phyloP scores from a whole-genome alignment of 805 yeast genomes.

The Myxozyma vanderwaltii region DNA sequence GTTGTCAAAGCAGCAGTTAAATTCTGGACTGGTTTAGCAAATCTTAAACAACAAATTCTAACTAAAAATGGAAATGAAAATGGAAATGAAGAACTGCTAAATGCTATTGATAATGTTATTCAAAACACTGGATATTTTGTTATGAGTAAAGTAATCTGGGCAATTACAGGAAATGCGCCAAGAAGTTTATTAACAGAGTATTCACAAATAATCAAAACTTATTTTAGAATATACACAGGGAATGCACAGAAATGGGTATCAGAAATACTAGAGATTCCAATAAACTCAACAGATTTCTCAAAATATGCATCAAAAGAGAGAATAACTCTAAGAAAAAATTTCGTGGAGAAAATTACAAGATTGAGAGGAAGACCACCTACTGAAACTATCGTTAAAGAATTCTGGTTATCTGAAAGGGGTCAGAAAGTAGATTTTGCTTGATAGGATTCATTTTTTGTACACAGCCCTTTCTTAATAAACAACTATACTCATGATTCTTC shows the following conservation, averaged over 20 bases:
- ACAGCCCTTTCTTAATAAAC: too few species aligned
- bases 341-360: slow-evolving; percentile 23
- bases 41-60: neutral
- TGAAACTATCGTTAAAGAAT: slow-evolving; percentile 33
- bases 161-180: slow-evolving; percentile 27
- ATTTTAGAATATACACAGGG: slow-evolving; percentile 10
- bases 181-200: slow-evolving; percentile 26
- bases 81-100: neutral
- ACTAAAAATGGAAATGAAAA: neutral
- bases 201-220: slow-evolving; percentile 17
- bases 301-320: neutral
- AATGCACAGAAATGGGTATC: slow-evolving; percentile 22
- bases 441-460: neutral
- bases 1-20: slow-evolving; percentile 54
- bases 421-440: slow-evolving; percentile 20
- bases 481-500: too few species aligned
- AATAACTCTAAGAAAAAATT: slow-evolving; percentile 6
- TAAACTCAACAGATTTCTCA: neutral
- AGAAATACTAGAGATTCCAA: neutral
- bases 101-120: slow-evolving; percentile 6
- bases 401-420: slow-evolving; percentile 34
- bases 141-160: slow-evolving; percentile 17
- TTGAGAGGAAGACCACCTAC: slow-evolving; percentile 35
- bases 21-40: slow-evolving; percentile 58
- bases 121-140: neutral